A percentile compares a stretch with the other conserved stretches of the same genome.
Conservation (phyloP, 1,139 yeast species). For the Pneumocystis murina region DNA sequence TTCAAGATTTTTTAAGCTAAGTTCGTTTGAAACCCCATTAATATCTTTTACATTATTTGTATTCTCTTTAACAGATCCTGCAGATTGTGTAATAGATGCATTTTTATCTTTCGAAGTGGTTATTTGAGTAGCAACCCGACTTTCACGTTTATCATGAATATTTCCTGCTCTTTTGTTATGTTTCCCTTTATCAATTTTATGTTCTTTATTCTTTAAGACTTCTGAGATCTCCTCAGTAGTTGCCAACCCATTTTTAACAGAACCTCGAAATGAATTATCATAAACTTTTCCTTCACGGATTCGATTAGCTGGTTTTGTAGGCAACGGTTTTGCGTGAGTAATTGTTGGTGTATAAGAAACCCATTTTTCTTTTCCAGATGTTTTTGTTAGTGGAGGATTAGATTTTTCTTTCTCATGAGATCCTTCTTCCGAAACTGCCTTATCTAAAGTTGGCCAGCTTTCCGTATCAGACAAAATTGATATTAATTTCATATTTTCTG, state of each 20-base stretch:
- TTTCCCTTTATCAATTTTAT: neutral
- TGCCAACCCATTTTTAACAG: neutral
- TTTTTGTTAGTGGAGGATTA: neutral
- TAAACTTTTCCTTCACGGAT: neutral
- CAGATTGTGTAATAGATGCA: neutral
- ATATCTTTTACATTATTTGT: neutral
- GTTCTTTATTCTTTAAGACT: neutral
- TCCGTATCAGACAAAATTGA: conserved; percentile 6
- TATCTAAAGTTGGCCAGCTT: conserved; percentile 11
- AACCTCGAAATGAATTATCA: neutral
- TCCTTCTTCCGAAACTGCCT: conserved; percentile 6
- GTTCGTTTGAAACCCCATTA: neutral
- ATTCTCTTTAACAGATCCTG: neutral
- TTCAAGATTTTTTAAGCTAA: neutral
- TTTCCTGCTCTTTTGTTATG: neutral
- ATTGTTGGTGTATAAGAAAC: conserved; percentile 10
- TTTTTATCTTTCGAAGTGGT: neutral
- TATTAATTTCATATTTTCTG: neutral
- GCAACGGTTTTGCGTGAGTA: conserved; percentile 3
- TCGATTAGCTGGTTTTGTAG: neutral
- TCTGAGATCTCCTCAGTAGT: neutral
- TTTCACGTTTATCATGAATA: neutral
- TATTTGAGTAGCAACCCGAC: neutral
- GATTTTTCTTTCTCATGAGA: neutral
- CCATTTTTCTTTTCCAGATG: conserved; percentile 9